Evolutionary conservation across 495 filamentous ascomycete species (phyloP).

Genomic region (Thermothielavioides terrestris): DNA sequence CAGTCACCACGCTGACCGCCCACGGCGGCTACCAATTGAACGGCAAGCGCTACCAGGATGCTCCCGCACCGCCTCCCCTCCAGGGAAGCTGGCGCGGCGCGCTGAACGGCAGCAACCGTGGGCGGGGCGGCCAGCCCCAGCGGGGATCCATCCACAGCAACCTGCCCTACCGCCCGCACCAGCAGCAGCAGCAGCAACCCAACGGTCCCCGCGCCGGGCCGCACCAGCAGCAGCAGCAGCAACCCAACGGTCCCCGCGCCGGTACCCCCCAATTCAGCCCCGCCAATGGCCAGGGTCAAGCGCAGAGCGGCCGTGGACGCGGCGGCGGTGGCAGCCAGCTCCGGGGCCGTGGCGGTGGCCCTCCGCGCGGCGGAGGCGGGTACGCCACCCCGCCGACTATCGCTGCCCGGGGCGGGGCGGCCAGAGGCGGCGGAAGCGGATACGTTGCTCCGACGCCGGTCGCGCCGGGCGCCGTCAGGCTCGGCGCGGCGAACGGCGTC

Average conservation of each 20-base stretch:
- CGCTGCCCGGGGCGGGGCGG: too few relatives aligned
- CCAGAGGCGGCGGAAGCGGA: too few relatives aligned
- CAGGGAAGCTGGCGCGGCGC: constrained; percentile 66
- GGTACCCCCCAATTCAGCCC: not conserved
- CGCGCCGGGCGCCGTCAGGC: too few relatives aligned
- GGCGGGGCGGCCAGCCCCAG: constrained; percentile 22
- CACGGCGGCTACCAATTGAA: constrained; percentile 52
- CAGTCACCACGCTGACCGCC: constrained; percentile 52
- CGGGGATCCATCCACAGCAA: constrained; percentile 39
- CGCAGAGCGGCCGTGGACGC: constrained; percentile 24
- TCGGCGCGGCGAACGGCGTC: constrained; percentile 8
- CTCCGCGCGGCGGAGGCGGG: too few relatives aligned
- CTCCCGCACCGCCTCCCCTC: constrained; percentile 58
- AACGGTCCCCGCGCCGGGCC: not conserved
- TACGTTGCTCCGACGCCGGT: too few relatives aligned
- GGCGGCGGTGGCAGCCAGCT: constrained; percentile 27
- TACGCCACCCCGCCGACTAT: too few relatives aligned
- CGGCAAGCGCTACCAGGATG: constrained; percentile 58
- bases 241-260: not conserved
- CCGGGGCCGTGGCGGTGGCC: constrained; percentile 14
- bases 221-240: constrained; percentile 1
- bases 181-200: constrained; percentile 8
- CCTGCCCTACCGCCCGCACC: constrained; percentile 30
- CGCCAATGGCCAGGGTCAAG: constrained; percentile 10
- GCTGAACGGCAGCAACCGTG: constrained; percentile 38